phyloP scores from a whole-genome alignment of 176 grass and related monocot species.

The Panicum miliaceum region DNA sequence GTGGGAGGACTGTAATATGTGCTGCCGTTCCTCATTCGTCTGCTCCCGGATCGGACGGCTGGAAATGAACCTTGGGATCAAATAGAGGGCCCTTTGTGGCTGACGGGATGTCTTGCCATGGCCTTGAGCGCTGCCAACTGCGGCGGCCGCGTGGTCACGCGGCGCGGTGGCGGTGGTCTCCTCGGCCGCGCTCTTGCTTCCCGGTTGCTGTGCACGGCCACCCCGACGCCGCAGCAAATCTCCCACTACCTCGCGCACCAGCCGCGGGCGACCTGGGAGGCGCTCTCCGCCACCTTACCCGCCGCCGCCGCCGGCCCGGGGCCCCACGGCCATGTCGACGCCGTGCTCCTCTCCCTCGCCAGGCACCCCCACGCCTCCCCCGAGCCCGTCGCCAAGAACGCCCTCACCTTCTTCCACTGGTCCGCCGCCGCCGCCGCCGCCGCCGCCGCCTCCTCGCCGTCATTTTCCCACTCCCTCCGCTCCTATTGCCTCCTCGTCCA shows the following conservation, averaged over 20 bases:
- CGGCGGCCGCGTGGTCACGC: slow-evolving; percentile 34
- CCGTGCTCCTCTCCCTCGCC: slow-evolving; percentile 63
- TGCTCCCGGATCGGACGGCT: background rate
- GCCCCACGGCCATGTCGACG: slow-evolving; percentile 41
- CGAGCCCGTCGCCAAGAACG: slow-evolving; percentile 60
- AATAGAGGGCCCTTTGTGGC: background rate
- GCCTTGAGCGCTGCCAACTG: slow-evolving; percentile 43
- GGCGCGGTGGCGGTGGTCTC: background rate
- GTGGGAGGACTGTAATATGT: no score
- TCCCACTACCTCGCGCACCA: slow-evolving; percentile 57
- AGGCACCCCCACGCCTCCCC: slow-evolving; percentile 41
- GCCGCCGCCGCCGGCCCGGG: slow-evolving; percentile 35
- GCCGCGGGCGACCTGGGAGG: slow-evolving; percentile 59
- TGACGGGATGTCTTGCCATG: background rate
- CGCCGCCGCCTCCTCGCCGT: background rate
- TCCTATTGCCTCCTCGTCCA: slow-evolving; percentile 77
- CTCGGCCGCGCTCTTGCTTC: background rate
- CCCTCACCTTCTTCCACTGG: slow-evolving; percentile 82
- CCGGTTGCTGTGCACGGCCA: background rate
- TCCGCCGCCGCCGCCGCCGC: slow-evolving; percentile 9
- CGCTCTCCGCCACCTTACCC: slow-evolving; percentile 56
- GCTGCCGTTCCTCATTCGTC: background rate
- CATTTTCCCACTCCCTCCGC: slow-evolving; percentile 41
- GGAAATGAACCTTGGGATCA: background rate
- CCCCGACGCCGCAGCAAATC: slow-evolving; percentile 42